Percentiles rank a stretch among this genome's conserved stretches.
Evolutionary conservation across 129 eudicot species (phyloP).

Genomic region (Chrysanthemum seticuspe): DNA sequence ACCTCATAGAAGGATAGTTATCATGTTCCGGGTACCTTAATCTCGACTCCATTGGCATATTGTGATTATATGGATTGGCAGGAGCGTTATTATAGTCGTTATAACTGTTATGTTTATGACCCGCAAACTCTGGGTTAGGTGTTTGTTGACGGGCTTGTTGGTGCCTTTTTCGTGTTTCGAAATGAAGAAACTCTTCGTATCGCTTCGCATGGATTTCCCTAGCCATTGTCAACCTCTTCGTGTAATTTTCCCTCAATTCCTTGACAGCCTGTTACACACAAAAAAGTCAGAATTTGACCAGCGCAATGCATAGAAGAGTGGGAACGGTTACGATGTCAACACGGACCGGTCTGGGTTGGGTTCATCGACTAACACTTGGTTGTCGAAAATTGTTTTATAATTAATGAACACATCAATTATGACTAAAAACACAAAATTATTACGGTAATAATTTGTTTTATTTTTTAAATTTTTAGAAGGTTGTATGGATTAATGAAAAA

Average conservation of each 20-base stretch:
- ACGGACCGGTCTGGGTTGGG: too few relatives aligned
- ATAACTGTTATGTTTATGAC: slow-evolving; percentile 46
- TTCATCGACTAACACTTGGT: too few relatives aligned
- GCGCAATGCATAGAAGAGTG: too few relatives aligned
- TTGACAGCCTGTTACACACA: slow-evolving; percentile 48
- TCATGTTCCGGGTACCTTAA: slow-evolving; percentile 52
- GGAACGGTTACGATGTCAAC: too few relatives aligned
- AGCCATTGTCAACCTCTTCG: slow-evolving; percentile 45
- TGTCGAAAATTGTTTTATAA: too few relatives aligned
- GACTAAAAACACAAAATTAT: too few relatives aligned
- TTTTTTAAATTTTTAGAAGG: too few relatives aligned
- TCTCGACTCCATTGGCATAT: slow-evolving; percentile 60
- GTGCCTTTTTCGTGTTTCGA: slow-evolving; percentile 54
- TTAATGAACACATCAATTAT: too few relatives aligned
- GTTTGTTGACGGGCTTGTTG: slow-evolving; percentile 50
- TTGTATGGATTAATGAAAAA: too few relatives aligned
- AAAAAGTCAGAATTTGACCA: slow-evolving; percentile 1
- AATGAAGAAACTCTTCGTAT: slow-evolving; percentile 81
- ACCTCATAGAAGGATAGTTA: slow-evolving; percentile 56
- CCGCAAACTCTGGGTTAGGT: slow-evolving; percentile 52
- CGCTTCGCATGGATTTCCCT: slow-evolving; percentile 64
- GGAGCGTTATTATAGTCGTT: slow-evolving; percentile 47
- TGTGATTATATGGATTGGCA: slow-evolving; percentile 39
- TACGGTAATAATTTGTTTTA: too few relatives aligned
- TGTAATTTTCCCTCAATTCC: slow-evolving; percentile 60